Conservation (phyloP, 1,139 yeast species). For the Scheffersomyces insectosa region DNA sequence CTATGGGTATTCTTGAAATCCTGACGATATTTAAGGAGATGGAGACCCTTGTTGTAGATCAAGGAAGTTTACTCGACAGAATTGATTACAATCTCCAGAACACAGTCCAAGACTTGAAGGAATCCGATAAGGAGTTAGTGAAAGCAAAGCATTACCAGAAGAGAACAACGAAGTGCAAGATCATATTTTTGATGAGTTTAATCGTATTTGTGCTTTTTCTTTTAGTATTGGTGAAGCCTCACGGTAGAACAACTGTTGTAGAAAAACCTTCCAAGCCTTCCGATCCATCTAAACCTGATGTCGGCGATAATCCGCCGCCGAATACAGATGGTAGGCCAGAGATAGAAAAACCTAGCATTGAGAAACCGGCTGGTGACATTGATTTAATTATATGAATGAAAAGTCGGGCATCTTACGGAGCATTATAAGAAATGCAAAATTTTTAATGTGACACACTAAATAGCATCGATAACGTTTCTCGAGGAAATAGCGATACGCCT, state of each 20-base stretch:
- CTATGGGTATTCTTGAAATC: conserved; percentile 91
- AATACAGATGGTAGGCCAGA: conserved; percentile 1
- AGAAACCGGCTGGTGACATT: too few species aligned
- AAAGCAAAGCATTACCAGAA: conserved; percentile 82
- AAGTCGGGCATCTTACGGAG: too few species aligned
- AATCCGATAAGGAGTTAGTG: conserved; percentile 74
- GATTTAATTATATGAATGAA: too few species aligned
- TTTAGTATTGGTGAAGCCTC: conserved; percentile 70
- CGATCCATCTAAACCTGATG: conserved; percentile 5
- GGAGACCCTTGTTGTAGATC: conserved; percentile 90
- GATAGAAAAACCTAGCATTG: conserved; percentile 6
- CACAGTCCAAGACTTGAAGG: conserved; percentile 72
- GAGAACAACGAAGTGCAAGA: conserved; percentile 86
- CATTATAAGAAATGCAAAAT: too few species aligned
- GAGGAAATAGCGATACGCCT: too few species aligned
- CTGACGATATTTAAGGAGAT: conserved; percentile 91
- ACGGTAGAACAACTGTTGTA: conserved; percentile 23
- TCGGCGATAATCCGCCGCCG: too few species aligned
- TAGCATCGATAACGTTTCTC: too few species aligned
- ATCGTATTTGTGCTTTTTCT: conserved; percentile 73
- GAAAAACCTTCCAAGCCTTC: conserved; percentile 17
- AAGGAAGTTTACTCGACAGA: conserved; percentile 89
- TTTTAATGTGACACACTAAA: too few species aligned
- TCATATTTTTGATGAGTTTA: conserved; percentile 70
- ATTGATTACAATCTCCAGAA: conserved; percentile 88